Conservation (phyloP, 352 stramenopile genomes). For the Pythium utonaiense region DNA sequence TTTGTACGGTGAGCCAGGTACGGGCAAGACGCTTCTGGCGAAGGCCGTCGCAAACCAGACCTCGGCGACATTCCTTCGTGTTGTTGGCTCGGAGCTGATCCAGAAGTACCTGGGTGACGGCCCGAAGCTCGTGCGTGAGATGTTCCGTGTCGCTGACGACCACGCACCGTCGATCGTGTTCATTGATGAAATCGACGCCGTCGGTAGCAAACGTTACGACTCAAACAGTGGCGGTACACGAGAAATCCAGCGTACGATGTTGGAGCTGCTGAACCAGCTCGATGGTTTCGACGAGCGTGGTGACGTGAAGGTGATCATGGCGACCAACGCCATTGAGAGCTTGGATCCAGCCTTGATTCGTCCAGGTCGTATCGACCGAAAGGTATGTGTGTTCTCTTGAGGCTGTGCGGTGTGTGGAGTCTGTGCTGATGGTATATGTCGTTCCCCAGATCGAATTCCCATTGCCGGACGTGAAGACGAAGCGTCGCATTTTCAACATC, state of each 20-base stretch:
- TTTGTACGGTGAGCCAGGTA: constrained; percentile 99
- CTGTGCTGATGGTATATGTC: not conserved
- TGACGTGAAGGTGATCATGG: constrained; percentile 99
- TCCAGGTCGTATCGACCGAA: constrained; percentile 99
- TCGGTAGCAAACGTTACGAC: constrained; percentile 99
- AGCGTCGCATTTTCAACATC: constrained; percentile 99
- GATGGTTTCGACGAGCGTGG: constrained; percentile 99
- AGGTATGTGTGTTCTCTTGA: constrained; percentile 55
- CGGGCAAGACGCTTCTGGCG: constrained; percentile 98
- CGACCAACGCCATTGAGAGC: constrained; percentile 99
- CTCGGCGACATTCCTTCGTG: constrained; percentile 98
- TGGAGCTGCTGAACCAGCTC: constrained; percentile 99
- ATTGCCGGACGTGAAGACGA: constrained; percentile 99
- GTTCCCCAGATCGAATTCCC: constrained; percentile 96
- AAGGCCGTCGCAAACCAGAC: constrained; percentile 99
- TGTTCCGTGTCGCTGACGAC: constrained; percentile 99
- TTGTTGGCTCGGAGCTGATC: constrained; percentile 99
- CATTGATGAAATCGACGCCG: constrained; percentile 99
- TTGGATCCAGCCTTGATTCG: constrained; percentile 99
- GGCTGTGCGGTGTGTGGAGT: not conserved
- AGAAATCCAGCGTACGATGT: constrained; percentile 99
- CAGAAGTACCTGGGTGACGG: constrained; percentile 99
- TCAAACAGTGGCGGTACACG: constrained; percentile 96
- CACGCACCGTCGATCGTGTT: constrained; percentile 99
- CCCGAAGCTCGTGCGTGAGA: constrained; percentile 99